Base-by-base conservation (phyloP, 2,329 filamentous ascomycete species). In the Ceratocystis alfenasii region DNA sequence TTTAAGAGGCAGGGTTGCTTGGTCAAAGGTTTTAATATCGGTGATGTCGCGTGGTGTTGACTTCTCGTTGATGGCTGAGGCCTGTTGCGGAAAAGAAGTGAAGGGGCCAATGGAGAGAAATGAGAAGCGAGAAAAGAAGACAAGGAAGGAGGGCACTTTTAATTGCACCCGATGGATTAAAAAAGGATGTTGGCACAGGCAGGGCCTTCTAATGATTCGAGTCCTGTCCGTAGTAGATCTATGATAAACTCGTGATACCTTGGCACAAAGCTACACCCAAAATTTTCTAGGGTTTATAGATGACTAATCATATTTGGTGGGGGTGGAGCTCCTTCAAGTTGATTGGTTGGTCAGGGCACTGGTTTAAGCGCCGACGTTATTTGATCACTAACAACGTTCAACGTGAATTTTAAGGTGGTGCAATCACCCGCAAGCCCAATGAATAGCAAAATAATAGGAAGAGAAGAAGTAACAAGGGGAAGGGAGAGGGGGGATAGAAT, bases 371-470 rank as follows among this genome's bases (percentile, higher is more conserved):
- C 66, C 66, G 66, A 53, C 48, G 45, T 17, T 36, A 36, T 46
- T 57, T 63, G 61, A 68, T 64, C 64, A 68, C 66, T 68, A 65
- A 68, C 64, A 68, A 61, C 50, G 53, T 64, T 57, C 12, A 63
- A 55, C 7, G 22, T 28, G 12, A 62, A 36, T 50, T 25, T 64
- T 53, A 55, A 59, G 55, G 55, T 33, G 53, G 25, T 67, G 62
- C 53, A 64, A 44, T 60, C 41, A 62, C 25, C 63, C 59, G 66
- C 55, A 59, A 59, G 33, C 28, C 55, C 55, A 59, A 59, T 46
- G 50, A 20, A 59, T 6, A 41, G 30, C n/a, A 53, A 33, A 22
- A 41, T 36, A 2, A 17, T 15, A 22, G 45, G 36, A 41, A 50
- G 60, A 30, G 17, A 63, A 55, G 46, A 50, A 15, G 45, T 46